These are phyloP conservation scores for Phaeosphaeria sp. DNA, from an alignment of 2,329 filamentous ascomycete genomes.

Conservation along the genomic window DNA sequence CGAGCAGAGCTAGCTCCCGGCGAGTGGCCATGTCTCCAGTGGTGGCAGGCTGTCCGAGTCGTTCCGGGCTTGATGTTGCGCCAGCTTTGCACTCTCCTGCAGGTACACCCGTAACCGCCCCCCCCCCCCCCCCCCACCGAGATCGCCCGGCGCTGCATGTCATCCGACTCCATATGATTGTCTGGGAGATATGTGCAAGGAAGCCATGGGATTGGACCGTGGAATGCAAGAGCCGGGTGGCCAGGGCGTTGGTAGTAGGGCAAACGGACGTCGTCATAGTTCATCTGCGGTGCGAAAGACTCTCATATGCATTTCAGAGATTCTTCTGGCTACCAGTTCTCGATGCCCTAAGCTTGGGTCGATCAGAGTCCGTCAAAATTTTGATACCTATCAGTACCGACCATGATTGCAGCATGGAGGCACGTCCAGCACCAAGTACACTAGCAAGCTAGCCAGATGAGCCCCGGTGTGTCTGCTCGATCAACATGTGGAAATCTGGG, in stretches of 20 bases:
- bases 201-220: neutral
- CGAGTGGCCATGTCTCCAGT: conserved; percentile 21
- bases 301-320: neutral
- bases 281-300: neutral
- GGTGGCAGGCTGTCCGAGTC: conserved; percentile 15
- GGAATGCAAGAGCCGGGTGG: neutral
- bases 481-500: conserved; percentile 34
- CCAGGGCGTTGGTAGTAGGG: neutral
- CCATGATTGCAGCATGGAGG: neutral
- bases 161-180: conserved; percentile 9
- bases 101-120: conserved; percentile 39
- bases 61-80: conserved; percentile 23
- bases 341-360: neutral
- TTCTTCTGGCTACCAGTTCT: neutral
- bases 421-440: neutral
- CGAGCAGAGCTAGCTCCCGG: conserved; percentile 33
- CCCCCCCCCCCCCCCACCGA: too few species aligned
- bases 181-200: neutral
- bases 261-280: neutral
- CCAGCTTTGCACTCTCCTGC: conserved; percentile 34
- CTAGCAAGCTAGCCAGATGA: neutral
- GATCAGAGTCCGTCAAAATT: neutral
- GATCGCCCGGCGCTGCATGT: conserved; percentile 20
- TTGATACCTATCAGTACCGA: neutral
- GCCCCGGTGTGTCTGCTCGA: conserved; percentile 23